phyloP scores from a whole-genome alignment of 169 alveolate genomes.

The Eimeria brunetti region DNA sequence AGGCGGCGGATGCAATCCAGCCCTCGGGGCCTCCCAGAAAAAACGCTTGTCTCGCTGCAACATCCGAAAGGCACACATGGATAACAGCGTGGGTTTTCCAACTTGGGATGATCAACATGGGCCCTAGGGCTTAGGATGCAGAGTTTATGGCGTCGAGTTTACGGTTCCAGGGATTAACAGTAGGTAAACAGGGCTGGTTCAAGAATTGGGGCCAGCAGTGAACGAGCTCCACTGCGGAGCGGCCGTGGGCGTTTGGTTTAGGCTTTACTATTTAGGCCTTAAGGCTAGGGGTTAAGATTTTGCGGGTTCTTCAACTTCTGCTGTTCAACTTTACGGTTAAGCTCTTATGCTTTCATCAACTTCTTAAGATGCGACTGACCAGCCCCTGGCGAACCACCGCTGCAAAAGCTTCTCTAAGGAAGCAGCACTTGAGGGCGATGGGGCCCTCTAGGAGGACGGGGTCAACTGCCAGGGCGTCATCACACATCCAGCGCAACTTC shows the following conservation, averaged over 20 bases:
- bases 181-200: no score
- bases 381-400: slow-evolving; percentile 41
- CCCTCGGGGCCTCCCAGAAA: slow-evolving; percentile 59
- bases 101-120: background rate
- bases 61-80: background rate
- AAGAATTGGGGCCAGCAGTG: no score
- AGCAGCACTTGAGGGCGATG: slow-evolving; percentile 37
- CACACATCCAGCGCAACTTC: slow-evolving; percentile 43
- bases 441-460: slow-evolving; percentile 27
- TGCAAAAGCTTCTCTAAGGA: slow-evolving; percentile 1
- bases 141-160: background rate
- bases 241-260: background rate
- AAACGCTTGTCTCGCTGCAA: slow-evolving; percentile 21
- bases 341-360: background rate
- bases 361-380: background rate
- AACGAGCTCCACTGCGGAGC: no score
- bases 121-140: background rate
- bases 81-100: background rate
- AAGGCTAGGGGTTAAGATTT: background rate
- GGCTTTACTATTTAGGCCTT: background rate
- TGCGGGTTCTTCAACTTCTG: background rate
- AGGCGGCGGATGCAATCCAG: background rate
- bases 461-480: background rate
- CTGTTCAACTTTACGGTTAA: background rate
- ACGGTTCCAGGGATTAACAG: background rate